phyloP scores from a whole-genome alignment of 164 flowering plant genomes.

The Vitis labrusca region DNA sequence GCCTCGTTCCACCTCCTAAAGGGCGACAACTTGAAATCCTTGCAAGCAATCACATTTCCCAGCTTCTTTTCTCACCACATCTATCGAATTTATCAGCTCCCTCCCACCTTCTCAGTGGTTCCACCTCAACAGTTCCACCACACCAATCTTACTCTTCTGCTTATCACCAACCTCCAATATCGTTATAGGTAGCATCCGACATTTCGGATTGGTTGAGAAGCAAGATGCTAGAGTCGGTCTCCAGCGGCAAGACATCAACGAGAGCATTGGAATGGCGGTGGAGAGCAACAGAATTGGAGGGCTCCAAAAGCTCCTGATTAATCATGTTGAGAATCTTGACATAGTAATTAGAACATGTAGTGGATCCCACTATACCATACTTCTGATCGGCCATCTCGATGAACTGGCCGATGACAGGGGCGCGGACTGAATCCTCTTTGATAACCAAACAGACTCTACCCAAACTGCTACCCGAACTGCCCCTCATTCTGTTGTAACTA shows the following conservation, averaged over 20 bases:
- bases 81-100: too few species aligned
- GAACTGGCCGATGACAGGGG: constrained; percentile 94
- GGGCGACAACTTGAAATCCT: too few species aligned
- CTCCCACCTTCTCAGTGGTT: too few species aligned
- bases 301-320: constrained; percentile 83
- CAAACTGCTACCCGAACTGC: too few species aligned
- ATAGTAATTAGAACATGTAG: constrained; percentile 84
- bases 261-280: constrained; percentile 94
- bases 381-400: constrained; percentile 95
- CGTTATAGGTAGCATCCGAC: constrained; percentile 89
- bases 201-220: constrained; percentile 92
- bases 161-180: too few species aligned
- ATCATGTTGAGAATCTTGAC: constrained; percentile 69
- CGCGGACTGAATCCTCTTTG: constrained; percentile 92
- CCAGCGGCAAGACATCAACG: constrained; percentile 91
- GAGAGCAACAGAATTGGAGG: constrained; percentile 84
- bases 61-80: too few species aligned
- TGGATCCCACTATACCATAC: constrained; percentile 93
- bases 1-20: too few species aligned
- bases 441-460: too few species aligned
- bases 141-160: too few species aligned
- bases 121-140: too few species aligned
- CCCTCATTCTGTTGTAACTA: too few species aligned
- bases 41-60: too few species aligned
- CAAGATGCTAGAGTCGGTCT: constrained; percentile 90